Evolutionary conservation across 2,329 filamentous ascomycete genomes (phyloP), one percentile per base, ranked within the genome.

Genomic region (Phialocephala sp.): DNA sequence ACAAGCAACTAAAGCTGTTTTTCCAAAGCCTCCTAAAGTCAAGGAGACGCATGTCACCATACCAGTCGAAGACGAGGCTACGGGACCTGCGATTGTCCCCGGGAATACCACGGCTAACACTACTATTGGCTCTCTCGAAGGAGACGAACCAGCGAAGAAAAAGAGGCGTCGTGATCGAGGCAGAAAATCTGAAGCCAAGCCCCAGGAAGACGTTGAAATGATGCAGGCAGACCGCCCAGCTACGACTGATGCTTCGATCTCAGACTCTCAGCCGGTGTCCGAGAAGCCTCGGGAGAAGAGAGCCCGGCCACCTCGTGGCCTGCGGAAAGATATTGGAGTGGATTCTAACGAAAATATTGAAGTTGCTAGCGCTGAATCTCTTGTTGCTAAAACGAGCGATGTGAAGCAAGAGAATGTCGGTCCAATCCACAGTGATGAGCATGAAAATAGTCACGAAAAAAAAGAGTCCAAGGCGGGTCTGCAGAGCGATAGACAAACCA

Each of bases 131-230:
- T 9, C 18, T 32, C 18, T 15, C 15, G 59, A 57, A 8, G 18
- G 27, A 8, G 57, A 39, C 54, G 59, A 60, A 24, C 22, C 54
- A n/a, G 20, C 61, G 22, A 32, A 24, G 14, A 61, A 59, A 54
- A 67, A 62, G 59, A 61, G 55, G 36, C 65, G 56, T n/a, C 24
- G 52, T 4, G 60, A 65, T 20, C 59, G 63, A 27, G 55, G 60
- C 5, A 60, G 60, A 45, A 63, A 52, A 8, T n/a, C 57, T 24
- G 54, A 61, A 39, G 54, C 8, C 24, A 54, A 36, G 5, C 52
- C 15, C 24, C 3, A 39, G 18, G 55, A 41, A 57, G 35, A 57
- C 20, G n/a, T 57, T n/a, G n/a, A 35, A 35, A 56, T 56, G 27
- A 32, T 32, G 27, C 27, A 32, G 52, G 52, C 52, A 35, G 24